Conservation (phyloP, 345 rosid genomes). For the Pugionium cornutum region DNA sequence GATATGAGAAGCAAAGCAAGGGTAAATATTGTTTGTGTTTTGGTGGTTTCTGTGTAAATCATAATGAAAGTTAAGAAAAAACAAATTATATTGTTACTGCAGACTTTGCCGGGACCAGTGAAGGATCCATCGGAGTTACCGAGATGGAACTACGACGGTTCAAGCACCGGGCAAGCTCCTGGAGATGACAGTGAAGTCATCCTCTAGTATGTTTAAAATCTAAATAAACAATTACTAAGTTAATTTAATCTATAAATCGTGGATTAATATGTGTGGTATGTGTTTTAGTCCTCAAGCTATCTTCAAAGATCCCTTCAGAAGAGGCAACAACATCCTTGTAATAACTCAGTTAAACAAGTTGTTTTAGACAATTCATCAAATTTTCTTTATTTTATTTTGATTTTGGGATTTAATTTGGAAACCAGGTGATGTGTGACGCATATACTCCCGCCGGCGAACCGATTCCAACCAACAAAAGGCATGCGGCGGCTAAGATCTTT, state of each 20-base stretch:
- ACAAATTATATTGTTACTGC: not conserved
- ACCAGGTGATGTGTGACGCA: conserved; percentile 74
- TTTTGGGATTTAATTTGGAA: conserved; percentile 1
- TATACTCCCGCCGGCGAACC: conserved; percentile 72
- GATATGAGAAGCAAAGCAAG: conserved; percentile 80
- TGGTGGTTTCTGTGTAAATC: not conserved
- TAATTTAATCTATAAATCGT: not conserved
- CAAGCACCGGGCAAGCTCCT: conserved; percentile 76
- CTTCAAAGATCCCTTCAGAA: conserved; percentile 70
- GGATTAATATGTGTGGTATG: not conserved
- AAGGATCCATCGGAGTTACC: conserved; percentile 65
- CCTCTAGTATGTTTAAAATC: conserved; percentile 49
- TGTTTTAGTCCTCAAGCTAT: conserved; percentile 66
- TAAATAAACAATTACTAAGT: not conserved
- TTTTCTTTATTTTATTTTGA: not conserved
- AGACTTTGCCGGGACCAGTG: conserved; percentile 65
- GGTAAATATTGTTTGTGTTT: conserved; percentile 30
- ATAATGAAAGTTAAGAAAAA: not conserved
- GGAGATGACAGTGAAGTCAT: conserved; percentile 84
- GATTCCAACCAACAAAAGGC: conserved; percentile 66
- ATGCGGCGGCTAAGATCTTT: conserved; percentile 63
- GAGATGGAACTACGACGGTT: conserved; percentile 84
- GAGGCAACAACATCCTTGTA: conserved; percentile 79
- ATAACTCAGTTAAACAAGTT: not conserved
- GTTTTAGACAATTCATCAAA: not conserved